Conservation (phyloP, 768 basidiomycete genomes). For the Boletus sp. region DNA sequence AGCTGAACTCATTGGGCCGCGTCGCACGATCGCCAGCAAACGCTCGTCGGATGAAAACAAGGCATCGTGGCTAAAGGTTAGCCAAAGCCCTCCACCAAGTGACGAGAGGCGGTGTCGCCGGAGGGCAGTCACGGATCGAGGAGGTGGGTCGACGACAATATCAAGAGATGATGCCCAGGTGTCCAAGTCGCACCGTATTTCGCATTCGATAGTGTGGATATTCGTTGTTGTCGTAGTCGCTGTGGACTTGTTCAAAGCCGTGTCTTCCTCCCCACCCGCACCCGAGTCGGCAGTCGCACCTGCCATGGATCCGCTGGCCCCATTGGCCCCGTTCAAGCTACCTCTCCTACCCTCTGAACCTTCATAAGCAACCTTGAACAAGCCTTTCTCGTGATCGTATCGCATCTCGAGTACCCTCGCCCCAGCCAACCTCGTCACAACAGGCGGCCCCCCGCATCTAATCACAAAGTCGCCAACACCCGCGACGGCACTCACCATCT, state of each 20-base stretch:
- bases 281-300: not conserved
- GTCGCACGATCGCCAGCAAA: constrained; percentile 68
- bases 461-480: constrained; percentile 96
- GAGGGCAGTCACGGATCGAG: constrained; percentile 75
- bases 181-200: constrained; percentile 88
- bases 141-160: constrained; percentile 91
- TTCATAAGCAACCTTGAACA: constrained; percentile 84
- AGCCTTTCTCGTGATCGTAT: constrained; percentile 85
- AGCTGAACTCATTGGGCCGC: constrained; percentile 53
- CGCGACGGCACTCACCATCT: constrained; percentile 85
- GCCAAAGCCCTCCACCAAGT: constrained; percentile 91
- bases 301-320: constrained; percentile 6
- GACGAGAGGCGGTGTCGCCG: constrained; percentile 82
- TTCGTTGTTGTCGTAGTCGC: constrained; percentile 15
- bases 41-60: constrained; percentile 75
- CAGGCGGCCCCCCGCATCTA: constrained; percentile 91
- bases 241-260: not conserved
- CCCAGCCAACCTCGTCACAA: constrained; percentile 78
- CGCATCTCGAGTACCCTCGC: constrained; percentile 69
- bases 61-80: constrained; percentile 85
- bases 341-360: constrained; percentile 49
- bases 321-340: constrained; percentile 23
- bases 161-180: constrained; percentile 83
- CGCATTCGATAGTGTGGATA: constrained; percentile 72
- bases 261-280: constrained; percentile 19